Conservation (phyloP, 139 green algal genomes). For the Closterium sp. region DNA sequence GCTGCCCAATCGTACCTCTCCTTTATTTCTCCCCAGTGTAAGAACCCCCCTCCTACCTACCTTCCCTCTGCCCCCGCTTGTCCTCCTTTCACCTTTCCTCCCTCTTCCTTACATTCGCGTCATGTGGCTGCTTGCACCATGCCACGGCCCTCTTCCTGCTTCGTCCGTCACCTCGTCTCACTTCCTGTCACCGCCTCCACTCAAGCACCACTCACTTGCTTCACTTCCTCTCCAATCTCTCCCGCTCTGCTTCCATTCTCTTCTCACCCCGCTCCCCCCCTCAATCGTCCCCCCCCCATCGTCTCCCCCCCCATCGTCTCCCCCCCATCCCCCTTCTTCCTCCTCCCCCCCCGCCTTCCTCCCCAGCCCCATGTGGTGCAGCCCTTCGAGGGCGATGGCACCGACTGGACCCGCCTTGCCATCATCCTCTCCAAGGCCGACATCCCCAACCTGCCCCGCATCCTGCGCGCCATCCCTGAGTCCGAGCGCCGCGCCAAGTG, state of each 20-base stretch:
- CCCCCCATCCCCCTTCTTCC: not conserved
- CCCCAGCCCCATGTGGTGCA: conserved; percentile 21
- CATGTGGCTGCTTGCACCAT: too few species aligned
- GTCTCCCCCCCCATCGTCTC: not conserved
- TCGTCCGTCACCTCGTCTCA: not conserved
- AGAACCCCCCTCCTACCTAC: not conserved
- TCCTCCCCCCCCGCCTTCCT: not conserved
- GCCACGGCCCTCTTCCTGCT: too few species aligned
- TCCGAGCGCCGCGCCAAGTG: not conserved
- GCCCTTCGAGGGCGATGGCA: conserved; percentile 25
- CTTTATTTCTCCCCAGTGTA: not conserved
- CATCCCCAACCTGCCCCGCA: not conserved
- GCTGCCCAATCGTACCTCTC: not conserved
- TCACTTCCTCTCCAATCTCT: conserved; percentile 15
- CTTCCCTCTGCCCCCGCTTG: not conserved
- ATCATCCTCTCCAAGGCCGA: not conserved
- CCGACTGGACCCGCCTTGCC: conserved; percentile 3
- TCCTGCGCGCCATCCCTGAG: not conserved
- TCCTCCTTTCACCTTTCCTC: not conserved
- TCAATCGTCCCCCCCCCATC: not conserved
- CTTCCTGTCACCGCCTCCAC: too few species aligned
- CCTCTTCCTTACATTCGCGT: too few species aligned
- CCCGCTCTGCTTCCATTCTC: not conserved
- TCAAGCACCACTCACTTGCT: too few species aligned
- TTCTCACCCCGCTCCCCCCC: not conserved